Percentiles rank a stretch among this genome's conserved stretches.
phyloP scores from a whole-genome alignment of 179 eudicot species.

The Camellia oleifera region DNA sequence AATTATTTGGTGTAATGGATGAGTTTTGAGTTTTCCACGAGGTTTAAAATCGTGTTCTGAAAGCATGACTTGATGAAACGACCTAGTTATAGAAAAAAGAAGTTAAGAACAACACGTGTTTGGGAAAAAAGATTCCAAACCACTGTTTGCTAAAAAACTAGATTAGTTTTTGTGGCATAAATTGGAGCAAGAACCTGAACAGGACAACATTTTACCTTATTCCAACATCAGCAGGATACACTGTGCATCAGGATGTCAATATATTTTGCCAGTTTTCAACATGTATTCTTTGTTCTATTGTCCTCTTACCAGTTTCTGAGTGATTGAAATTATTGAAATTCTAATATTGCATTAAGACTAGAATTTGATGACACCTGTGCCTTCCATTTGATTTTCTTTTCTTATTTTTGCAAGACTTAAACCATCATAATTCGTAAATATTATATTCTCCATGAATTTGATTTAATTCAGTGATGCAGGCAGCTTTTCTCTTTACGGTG shows the following conservation, averaged over 20 bases:
- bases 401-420: background rate
- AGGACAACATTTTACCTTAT: background rate
- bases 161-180: slow-evolving; percentile 1
- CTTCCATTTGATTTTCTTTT: background rate
- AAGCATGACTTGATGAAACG: too few species aligned
- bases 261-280: background rate
- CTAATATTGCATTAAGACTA: background rate
- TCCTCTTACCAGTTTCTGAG: background rate
- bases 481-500: slow-evolving; percentile 88
- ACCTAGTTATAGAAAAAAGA: too few species aligned
- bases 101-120: background rate
- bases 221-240: background rate
- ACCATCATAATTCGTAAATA: background rate
- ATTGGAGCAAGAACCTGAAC: background rate
- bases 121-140: background rate
- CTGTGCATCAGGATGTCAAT: background rate
- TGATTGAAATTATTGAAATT: background rate
- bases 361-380: too few species aligned
- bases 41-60: too few species aligned
- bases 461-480: slow-evolving; percentile 91
- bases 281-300: background rate
- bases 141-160: background rate
- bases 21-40: too few species aligned
- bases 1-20: too few species aligned
- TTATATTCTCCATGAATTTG: slow-evolving; percentile 36